Percentiles rank a stretch among this genome's conserved stretches.
phyloP scores from a whole-genome alignment of 1,284 basidiomycete genomes.

The Sporisorium graminicola region DNA sequence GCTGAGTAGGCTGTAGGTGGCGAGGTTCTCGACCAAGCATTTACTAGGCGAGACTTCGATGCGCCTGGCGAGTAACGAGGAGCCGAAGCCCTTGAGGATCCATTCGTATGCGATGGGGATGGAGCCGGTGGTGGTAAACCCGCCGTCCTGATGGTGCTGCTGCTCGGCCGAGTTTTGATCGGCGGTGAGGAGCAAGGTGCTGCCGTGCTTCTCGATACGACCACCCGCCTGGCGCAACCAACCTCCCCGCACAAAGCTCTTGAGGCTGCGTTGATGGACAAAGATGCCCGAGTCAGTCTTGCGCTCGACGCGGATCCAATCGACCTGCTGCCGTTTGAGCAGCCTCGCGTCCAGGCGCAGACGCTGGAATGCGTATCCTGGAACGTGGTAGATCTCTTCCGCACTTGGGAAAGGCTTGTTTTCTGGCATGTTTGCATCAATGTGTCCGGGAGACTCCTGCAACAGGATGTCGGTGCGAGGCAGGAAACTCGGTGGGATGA shows the following conservation, averaged over 20 bases:
- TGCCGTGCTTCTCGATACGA: constrained; percentile 18
- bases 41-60: constrained; percentile 44
- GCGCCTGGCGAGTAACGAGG: constrained; percentile 53
- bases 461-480: constrained; percentile 36
- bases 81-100: constrained; percentile 43
- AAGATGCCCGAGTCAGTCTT: constrained; percentile 29
- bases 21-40: constrained; percentile 35
- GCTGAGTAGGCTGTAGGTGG: constrained; percentile 20
- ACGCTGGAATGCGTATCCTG: constrained; percentile 42
- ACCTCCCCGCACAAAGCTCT: constrained; percentile 44
- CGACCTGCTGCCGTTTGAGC: constrained; percentile 41
- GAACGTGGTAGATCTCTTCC: constrained; percentile 49
- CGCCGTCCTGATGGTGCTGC: constrained; percentile 20
- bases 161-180: constrained; percentile 13
- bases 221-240: constrained; percentile 43
- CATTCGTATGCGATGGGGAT: constrained; percentile 35
- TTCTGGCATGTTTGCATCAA: constrained; percentile 16
- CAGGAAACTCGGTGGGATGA: constrained; percentile 42
- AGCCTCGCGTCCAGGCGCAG: constrained; percentile 41
- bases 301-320: constrained; percentile 54
- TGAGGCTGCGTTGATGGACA: constrained; percentile 33
- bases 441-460: constrained; percentile 7
- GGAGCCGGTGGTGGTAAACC: constrained; percentile 14
- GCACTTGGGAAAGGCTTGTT: constrained; percentile 43
- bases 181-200: constrained; percentile 14